Evolutionary conservation across 1,139 yeast species (phyloP).

Genomic region (Hyphopichia khmerensis): DNA sequence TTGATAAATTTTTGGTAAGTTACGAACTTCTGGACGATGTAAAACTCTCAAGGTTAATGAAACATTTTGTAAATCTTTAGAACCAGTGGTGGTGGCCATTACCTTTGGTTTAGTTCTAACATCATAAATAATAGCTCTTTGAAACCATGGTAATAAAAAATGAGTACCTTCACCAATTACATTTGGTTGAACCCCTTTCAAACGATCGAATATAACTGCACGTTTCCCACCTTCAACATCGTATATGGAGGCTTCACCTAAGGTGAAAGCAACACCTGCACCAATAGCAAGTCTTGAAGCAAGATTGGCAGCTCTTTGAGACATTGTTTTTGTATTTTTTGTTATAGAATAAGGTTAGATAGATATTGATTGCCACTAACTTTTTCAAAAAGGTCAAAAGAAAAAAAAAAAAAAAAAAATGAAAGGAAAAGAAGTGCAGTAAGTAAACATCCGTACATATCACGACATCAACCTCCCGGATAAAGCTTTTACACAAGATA

Average conservation of each 20-base stretch:
- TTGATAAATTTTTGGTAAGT: constrained; percentile 85
- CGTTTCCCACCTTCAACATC: constrained; percentile 96
- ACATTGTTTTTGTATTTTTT: constrained; percentile 20
- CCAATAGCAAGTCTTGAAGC: constrained; percentile 62
- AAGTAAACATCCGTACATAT: too few species aligned
- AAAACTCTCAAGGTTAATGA: constrained; percentile 88
- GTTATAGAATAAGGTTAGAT: neutral
- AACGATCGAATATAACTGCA: constrained; percentile 92
- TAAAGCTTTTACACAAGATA: too few species aligned
- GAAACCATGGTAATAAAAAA: constrained; percentile 94
- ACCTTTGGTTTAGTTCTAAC: constrained; percentile 91
- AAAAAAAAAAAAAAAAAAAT: too few species aligned
- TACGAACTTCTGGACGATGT: constrained; percentile 87
- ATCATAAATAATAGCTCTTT: constrained; percentile 84
- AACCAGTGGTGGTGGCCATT: constrained; percentile 93
- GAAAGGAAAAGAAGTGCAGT: too few species aligned
- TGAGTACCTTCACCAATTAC: constrained; percentile 98
- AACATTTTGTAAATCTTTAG: constrained; percentile 95
- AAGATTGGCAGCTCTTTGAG: constrained; percentile 38
- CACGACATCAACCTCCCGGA: too few species aligned
- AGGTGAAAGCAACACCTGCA: constrained; percentile 62
- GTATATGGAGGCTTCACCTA: constrained; percentile 74
- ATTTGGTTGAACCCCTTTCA: constrained; percentile 79
- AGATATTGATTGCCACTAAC: neutral
- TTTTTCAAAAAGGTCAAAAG: neutral